phyloP scores from a whole-genome alignment of 345 rosid genomes.

The Streptanthus diversifolius region DNA sequence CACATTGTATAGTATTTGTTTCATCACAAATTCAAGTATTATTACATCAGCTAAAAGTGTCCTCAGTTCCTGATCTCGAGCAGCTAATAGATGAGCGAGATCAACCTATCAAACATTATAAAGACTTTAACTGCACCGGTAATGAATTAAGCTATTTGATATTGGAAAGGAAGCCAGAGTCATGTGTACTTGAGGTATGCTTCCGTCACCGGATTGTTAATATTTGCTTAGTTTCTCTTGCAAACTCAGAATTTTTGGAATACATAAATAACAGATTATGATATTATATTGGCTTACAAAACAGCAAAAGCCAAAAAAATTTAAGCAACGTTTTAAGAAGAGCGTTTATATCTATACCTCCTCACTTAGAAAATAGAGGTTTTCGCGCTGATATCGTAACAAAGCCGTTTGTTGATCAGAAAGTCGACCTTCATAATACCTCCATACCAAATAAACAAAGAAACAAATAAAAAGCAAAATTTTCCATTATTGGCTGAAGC shows the following conservation, averaged over 20 bases:
- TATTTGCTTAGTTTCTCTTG: slow-evolving; percentile 94
- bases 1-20: neutral
- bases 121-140: neutral
- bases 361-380: slow-evolving; percentile 90
- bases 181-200: slow-evolving; percentile 76
- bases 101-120: slow-evolving; percentile 54
- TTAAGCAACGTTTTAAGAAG: neutral
- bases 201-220: slow-evolving; percentile 78
- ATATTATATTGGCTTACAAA: neutral
- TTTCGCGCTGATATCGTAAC: slow-evolving; percentile 95
- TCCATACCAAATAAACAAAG: slow-evolving; percentile 8
- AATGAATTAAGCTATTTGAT: neutral
- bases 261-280: slow-evolving; percentile 1
- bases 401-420: slow-evolving; percentile 97
- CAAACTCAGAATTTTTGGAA: slow-evolving; percentile 68
- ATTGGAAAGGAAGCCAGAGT: neutral
- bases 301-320: neutral
- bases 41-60: slow-evolving; percentile 89
- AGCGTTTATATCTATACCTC: slow-evolving; percentile 48
- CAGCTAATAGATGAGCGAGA: slow-evolving; percentile 88
- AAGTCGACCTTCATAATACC: slow-evolving; percentile 86
- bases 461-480: neutral
- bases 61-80: slow-evolving; percentile 91
- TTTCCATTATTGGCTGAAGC: neutral
- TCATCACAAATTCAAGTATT: neutral